Conservation (phyloP, 306 rosid species). For the Quercus agrifolia region DNA sequence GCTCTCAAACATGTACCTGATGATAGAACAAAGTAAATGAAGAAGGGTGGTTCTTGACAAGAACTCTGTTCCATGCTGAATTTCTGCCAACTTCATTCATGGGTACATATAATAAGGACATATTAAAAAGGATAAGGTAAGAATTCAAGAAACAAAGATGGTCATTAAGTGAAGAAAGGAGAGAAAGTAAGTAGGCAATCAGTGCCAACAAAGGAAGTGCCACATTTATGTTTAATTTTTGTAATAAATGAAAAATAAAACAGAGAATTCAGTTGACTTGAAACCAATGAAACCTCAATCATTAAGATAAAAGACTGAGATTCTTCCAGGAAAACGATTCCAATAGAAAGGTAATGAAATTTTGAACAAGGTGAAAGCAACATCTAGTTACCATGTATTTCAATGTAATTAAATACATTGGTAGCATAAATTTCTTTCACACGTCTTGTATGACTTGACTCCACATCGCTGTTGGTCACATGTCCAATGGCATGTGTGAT, state of each 20-base stretch:
- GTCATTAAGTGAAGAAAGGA: not conserved
- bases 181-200: not conserved
- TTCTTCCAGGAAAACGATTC: not conserved
- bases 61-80: constrained; percentile 73
- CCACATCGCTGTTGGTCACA: not conserved
- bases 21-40: constrained; percentile 69
- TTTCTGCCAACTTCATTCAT: constrained; percentile 66
- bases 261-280: not conserved
- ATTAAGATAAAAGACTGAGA: not conserved
- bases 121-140: not conserved
- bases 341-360: not conserved
- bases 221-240: not conserved
- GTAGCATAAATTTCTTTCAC: not conserved
- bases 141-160: not conserved
- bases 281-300: not conserved
- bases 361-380: not conserved
- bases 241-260: not conserved
- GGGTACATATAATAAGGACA: constrained; percentile 16
- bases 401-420: not conserved
- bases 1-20: constrained; percentile 47
- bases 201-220: not conserved
- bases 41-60: constrained; percentile 65
- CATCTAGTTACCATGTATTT: not conserved
- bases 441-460: not conserved
- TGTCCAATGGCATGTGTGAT: not conserved